These are phyloP conservation scores for Lichtheimia ramosa DNA, from an alignment of 371 early-diverging fungal genomes.

Conservation along the genomic window DNA sequence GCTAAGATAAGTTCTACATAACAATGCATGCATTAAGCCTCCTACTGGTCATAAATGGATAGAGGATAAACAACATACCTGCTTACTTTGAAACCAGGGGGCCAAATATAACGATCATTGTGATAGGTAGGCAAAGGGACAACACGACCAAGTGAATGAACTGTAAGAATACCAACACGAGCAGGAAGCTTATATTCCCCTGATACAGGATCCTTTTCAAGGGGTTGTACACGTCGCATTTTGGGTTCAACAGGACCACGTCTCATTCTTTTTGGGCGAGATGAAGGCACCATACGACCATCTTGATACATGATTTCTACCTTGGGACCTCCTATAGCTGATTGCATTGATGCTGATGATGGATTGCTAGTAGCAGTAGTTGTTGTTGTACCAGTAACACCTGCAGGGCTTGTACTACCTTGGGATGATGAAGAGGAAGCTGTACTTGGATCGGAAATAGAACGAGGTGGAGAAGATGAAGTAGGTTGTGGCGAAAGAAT, in stretches of 20 bases:
- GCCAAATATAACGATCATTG: constrained; percentile 88
- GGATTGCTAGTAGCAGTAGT: background rate
- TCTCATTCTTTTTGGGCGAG: constrained; percentile 45
- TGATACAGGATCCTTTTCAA: constrained; percentile 56
- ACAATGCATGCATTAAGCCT: background rate
- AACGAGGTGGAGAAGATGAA: constrained; percentile 1
- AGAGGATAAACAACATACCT: constrained; percentile 35
- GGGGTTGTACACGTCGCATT: constrained; percentile 48
- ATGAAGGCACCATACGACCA: constrained; percentile 24
- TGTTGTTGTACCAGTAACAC: no score
- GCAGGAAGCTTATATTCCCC: constrained; percentile 77
- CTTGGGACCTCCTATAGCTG: background rate
- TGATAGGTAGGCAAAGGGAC: constrained; percentile 81
- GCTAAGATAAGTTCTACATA: constrained; percentile 65
- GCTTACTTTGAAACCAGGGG: constrained; percentile 78
- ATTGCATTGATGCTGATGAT: background rate
- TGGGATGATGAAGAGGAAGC: constrained; percentile 3
- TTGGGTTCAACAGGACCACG: constrained; percentile 34
- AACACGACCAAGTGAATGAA: constrained; percentile 70
- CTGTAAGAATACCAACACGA: constrained; percentile 74
- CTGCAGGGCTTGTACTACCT: background rate
- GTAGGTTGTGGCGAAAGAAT: background rate
- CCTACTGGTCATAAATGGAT: background rate
- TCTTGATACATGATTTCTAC: constrained; percentile 19
- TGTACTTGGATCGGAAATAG: background rate